Conservation (phyloP, 495 filamentous ascomycete species). For the Staphylotrichum tortipilum region DNA sequence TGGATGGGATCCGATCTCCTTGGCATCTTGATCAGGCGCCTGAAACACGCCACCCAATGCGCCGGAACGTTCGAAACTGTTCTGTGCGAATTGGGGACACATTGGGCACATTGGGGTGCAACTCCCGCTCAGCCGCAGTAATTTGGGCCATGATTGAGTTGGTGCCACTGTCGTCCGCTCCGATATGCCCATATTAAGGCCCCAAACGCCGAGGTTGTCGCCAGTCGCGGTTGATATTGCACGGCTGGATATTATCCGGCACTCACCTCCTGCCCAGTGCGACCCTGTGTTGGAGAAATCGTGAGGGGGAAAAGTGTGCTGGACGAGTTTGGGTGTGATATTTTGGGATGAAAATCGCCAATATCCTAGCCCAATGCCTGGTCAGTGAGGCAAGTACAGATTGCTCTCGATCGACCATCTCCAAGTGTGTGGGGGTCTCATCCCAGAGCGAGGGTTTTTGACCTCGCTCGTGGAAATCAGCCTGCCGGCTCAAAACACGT, state of each 20-base stretch:
- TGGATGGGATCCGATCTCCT: too few species aligned
- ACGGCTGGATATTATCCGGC: conserved; percentile 2
- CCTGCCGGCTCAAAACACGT: not conserved
- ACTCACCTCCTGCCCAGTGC: not conserved
- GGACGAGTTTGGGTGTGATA: too few species aligned
- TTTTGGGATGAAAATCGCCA: too few species aligned
- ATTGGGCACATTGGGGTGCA: not conserved
- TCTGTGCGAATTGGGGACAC: not conserved
- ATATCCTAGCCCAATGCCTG: too few species aligned
- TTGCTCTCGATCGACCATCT: too few species aligned
- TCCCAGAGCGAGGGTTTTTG: not conserved
- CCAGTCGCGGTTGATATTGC: not conserved
- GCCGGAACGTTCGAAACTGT: not conserved
- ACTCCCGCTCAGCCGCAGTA: not conserved
- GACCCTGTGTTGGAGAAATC: not conserved
- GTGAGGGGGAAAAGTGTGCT: too few species aligned
- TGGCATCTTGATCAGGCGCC: not conserved
- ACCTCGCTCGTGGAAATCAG: too few species aligned
- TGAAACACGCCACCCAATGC: not conserved
- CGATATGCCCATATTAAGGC: not conserved
- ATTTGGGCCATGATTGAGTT: too few species aligned
- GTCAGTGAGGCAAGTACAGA: too few species aligned
- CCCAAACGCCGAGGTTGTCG: not conserved
- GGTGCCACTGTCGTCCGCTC: not conserved
- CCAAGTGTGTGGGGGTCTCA: not conserved